Evolutionary conservation across 805 yeast species (phyloP), one percentile per base, ranked within the genome.

Genomic region (Barnettozyma botsteinii): DNA sequence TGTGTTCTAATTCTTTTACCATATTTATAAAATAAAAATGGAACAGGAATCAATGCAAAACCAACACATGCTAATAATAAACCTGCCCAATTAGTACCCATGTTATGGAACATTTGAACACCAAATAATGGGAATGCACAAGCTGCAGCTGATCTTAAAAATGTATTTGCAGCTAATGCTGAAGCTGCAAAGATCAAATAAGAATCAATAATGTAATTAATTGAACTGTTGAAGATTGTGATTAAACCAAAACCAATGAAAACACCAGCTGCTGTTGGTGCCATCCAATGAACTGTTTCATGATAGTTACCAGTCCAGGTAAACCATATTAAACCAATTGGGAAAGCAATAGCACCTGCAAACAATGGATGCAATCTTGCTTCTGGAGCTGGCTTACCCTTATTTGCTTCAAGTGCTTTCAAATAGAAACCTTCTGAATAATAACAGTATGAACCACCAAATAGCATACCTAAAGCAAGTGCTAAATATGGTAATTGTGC

Each of bases 301-400:
- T 75, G 80, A 61, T 79, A 88, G 47, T 76, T 73, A 56, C 95
- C 96, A 9, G 91, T 67, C 96, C 96, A 88, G 42, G 85, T 76
- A 59, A 88, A 70, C 95, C 95, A 84, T 53, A 87, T 70, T 46
- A 87, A 66, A 38, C 96, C 96, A 38, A 77, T 67, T 22, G 94
- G 82, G 66, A 88, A 85, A 8, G 72, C 56, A 39, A 85, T 48
- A 19, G 81, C 79, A 24, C 95, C 89, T 31, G 72, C 61, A 62
- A 85, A 73, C 82, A 87, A 76, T 25, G 89, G 79, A 14, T 80
- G 77, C 42, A 88, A 67, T 61, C 96, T 77, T 26, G 79, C 82
- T 61, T 88, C 96, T 0, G 96, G 94, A 15, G 80, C 73, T 23
- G 79, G 75, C 46, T 64, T 68, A 35, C 80, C 80, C 29, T 72